Percentiles rank a stretch among this genome's conserved stretches.
These are phyloP conservation scores for Ophiosphaerella narmari DNA, from an alignment of 2,329 filamentous ascomycete species.

Conservation along the genomic window DNA sequence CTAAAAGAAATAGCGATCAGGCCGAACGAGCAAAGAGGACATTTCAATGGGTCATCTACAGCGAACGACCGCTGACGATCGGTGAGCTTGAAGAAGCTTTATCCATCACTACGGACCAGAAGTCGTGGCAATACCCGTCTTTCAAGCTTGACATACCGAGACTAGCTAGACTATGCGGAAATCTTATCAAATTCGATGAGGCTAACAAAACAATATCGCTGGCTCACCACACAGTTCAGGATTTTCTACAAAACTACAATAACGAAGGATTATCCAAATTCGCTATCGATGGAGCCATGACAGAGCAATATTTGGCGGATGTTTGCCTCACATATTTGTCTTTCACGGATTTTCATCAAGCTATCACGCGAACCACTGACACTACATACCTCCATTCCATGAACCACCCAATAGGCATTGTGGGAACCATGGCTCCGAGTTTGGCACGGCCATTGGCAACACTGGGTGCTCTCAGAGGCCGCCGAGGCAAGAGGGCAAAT, in stretches of 20 bases:
- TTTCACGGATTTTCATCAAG: conserved; percentile 24
- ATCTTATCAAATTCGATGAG: conserved; percentile 17
- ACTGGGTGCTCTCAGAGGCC: conserved; percentile 4
- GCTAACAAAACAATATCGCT: conserved; percentile 13
- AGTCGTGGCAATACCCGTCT: conserved; percentile 16
- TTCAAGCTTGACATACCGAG: conserved; percentile 13
- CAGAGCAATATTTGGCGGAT: conserved; percentile 21
- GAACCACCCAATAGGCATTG: conserved; percentile 3
- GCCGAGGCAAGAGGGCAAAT: conserved; percentile 8
- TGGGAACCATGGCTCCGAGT: conserved; percentile 7
- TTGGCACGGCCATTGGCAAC: conserved; percentile 9
- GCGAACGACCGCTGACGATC: conserved; percentile 18
- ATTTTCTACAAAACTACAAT: conserved; percentile 13
- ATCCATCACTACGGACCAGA: conserved; percentile 15
- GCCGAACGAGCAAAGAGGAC: conserved; percentile 17
- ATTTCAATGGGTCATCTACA: conserved; percentile 21
- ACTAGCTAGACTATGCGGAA: conserved; percentile 18
- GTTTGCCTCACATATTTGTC: conserved; percentile 21
- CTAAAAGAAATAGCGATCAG: conserved; percentile 3
- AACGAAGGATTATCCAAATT: conserved; percentile 2
- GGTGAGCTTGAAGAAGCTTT: conserved; percentile 24
- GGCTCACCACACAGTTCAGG: conserved; percentile 20
- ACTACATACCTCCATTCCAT: conserved; percentile 12
- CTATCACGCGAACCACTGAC: conserved; percentile 17
- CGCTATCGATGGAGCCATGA: conserved; percentile 10